phyloP scores from a whole-genome alignment of 177 flowering plant species.

The Tripterygium wilfordii region DNA sequence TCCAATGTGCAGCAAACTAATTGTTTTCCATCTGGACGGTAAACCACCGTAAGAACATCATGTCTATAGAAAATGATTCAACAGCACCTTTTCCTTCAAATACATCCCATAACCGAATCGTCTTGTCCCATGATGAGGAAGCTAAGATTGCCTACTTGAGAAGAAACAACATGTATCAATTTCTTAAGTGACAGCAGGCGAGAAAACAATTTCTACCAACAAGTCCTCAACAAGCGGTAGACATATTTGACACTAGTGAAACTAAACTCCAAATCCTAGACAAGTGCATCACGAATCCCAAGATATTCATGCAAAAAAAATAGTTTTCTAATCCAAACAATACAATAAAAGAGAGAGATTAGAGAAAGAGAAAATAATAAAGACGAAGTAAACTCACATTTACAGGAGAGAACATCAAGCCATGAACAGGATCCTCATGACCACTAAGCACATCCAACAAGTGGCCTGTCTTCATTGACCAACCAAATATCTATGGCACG shows the following conservation, averaged over 20 bases:
- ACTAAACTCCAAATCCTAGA: too few species aligned
- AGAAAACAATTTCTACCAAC: too few species aligned
- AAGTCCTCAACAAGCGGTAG: too few species aligned
- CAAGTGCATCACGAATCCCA: too few species aligned
- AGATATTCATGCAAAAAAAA: too few species aligned
- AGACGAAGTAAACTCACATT: conserved; percentile 81
- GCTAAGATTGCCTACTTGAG: conserved; percentile 64
- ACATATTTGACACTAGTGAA: too few species aligned
- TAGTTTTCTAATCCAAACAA: too few species aligned
- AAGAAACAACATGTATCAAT: conserved; percentile 2
- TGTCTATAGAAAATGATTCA: conserved; percentile 82
- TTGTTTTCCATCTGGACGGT: conserved; percentile 98
- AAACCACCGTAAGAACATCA: conserved; percentile 93
- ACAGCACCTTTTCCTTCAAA: conserved; percentile 91
- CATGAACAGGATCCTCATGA: conserved; percentile 98
- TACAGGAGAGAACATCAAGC: conserved; percentile 87
- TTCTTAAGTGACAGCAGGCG: neutral
- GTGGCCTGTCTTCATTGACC: conserved; percentile 99
- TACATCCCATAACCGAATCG: conserved; percentile 90
- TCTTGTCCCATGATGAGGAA: conserved; percentile 98
- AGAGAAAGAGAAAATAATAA: too few species aligned
- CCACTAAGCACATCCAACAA: conserved; percentile 89
- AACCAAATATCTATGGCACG: conserved; percentile 89
- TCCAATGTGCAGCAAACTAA: conserved; percentile 89
- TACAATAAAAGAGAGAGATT: too few species aligned